Conservation (phyloP, 148 eudicot species). For the Chenopodium album region DNA sequence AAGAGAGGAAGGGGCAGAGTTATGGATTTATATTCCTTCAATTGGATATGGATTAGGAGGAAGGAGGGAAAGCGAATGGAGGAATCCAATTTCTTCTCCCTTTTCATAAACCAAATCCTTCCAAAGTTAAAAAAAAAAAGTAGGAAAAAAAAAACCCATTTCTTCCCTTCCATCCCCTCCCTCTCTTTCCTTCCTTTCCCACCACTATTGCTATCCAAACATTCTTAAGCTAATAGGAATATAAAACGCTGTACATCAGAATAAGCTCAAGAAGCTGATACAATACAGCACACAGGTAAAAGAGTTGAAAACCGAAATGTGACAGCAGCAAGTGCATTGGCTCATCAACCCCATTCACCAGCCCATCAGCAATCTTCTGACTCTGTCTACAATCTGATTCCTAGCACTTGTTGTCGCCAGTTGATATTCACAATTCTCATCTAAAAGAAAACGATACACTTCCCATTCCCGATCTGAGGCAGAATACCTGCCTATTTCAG, state of each 20-base stretch:
- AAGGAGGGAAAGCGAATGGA: not conserved
- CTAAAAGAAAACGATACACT: slow-evolving; percentile 77
- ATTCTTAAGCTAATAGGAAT: not conserved
- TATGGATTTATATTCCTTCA: not conserved
- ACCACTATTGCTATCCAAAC: not conserved
- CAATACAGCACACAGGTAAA: not conserved
- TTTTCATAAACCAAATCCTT: not conserved
- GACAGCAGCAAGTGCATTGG: not conserved
- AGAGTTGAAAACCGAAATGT: not conserved
- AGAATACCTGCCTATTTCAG: slow-evolving; percentile 77
- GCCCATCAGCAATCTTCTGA: slow-evolving; percentile 80
- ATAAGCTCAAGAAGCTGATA: slow-evolving; percentile 14
- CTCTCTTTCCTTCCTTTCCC: not conserved
- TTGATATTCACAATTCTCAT: slow-evolving; percentile 51
- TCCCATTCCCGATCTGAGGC: slow-evolving; percentile 80
- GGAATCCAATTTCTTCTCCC: not conserved
- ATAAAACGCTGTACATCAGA: slow-evolving; percentile 27
- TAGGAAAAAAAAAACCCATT: not conserved
- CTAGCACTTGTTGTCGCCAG: slow-evolving; percentile 44
- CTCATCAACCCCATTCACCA: slow-evolving; percentile 40
- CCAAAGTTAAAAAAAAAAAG: not conserved
- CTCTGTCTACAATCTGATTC: slow-evolving; percentile 67
- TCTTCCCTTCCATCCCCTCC: not conserved
- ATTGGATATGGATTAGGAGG: not conserved
- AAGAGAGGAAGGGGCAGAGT: not conserved